Evolutionary conservation across 176 grass and related monocot genomes (phyloP).

Genomic region (Musa beccarii): DNA sequence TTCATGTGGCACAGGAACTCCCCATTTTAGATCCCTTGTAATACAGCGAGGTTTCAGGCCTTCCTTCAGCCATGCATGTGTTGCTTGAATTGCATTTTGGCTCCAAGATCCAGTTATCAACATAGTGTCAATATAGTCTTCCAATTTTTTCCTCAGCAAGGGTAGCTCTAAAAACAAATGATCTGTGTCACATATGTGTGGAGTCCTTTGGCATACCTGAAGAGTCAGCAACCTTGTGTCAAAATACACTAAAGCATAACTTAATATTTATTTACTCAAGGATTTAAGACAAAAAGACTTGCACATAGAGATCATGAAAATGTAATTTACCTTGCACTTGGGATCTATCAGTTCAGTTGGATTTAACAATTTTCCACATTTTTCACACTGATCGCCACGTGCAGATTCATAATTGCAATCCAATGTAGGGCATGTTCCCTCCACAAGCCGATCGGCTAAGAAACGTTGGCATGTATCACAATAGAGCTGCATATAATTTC

Average conservation of each 20-base stretch:
- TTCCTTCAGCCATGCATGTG: conserved; percentile 97
- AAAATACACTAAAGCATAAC: neutral
- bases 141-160: conserved; percentile 61
- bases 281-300: neutral
- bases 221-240: neutral
- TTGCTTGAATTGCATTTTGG: conserved; percentile 97
- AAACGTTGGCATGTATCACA: conserved; percentile 77
- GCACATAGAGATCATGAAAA: no score
- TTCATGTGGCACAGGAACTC: conserved; percentile 87
- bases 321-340: conserved; percentile 75
- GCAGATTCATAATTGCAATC: conserved; percentile 67
- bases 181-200: conserved; percentile 75
- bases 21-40: conserved; percentile 98
- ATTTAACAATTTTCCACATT: conserved; percentile 88
- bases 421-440: conserved; percentile 75
- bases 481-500: conserved; percentile 51
- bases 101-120: conserved; percentile 82
- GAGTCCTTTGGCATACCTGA: conserved; percentile 77
- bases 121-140: conserved; percentile 68
- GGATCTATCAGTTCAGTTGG: conserved; percentile 84
- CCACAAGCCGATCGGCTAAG: conserved; percentile 87
- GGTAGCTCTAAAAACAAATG: conserved; percentile 98
- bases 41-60: conserved; percentile 83
- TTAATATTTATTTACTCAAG: neutral
- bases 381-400: conserved; percentile 94